Base-by-base conservation (phyloP, 176 grass and related monocot genomes). In the Triticum timopheevii region DNA sequence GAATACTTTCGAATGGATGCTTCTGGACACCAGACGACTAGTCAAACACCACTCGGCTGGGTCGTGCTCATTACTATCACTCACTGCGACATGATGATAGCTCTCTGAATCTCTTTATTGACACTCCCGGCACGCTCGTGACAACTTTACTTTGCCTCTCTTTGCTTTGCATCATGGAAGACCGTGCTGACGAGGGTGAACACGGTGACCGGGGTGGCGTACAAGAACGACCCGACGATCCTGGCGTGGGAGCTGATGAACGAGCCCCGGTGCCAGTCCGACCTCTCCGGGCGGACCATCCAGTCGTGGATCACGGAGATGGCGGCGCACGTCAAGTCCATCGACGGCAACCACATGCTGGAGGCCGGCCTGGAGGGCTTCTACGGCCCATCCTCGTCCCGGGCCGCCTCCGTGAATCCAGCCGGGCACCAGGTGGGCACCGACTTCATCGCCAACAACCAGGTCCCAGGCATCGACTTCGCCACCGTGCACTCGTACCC, bases 181-280 rank as follows among this genome's bases (percentile, higher is more conserved):
- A 79, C 92, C 5, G 92, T 99, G 56, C 92, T 99, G 69, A 97
- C 87, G 47, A 78, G 97, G 84, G 83, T 86, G 72, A 99, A 99
- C 94, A 93, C 87, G 52, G 80, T 97, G 13, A 99, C 80, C 45
- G 92, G 97, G 22, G 90, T 93, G 86, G 87, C 92, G 16, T 99
- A 99, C 89, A 96, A 87, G 82, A 81, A 97, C 90, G 97, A 99
- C 78, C 94, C 92, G 16, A 96, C 94, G 69, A 90, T 97, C 67
- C 86, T 99, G 90, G 90, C 97, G 40, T 99, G 97, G 97, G 97
- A 99, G 85, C 94, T 99, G 31, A 99, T 99, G 87, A 99, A 99
- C 87, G 97, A 99, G 80, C 97, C 97, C 61, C 89, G 97, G 61
- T 99, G 97, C 94, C 90, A 79, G 69, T 99, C 97, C 2, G 97